A percentile compares a stretch with the other conserved stretches of the same genome.
These are phyloP conservation scores for Kurtzmaniella quercitrusa DNA, from an alignment of 1,139 yeast species.

Conservation along the genomic window DNA sequence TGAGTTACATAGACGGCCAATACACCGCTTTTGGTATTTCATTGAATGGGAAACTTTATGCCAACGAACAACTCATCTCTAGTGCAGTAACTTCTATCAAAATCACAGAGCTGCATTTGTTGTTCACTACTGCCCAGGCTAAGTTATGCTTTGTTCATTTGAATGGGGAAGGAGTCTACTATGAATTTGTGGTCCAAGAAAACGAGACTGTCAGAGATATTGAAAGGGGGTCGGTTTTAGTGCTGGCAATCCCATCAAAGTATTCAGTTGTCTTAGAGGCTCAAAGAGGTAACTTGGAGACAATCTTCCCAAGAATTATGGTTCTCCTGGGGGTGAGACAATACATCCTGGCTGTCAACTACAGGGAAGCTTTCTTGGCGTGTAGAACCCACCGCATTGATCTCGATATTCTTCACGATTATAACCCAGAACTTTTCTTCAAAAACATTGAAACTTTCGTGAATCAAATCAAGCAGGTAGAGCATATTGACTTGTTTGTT, in stretches of 20 bases:
- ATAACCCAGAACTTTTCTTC: constrained; percentile 66
- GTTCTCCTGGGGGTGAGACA: constrained; percentile 80
- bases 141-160: constrained; percentile 80
- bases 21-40: constrained; percentile 66
- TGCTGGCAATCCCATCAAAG: constrained; percentile 77
- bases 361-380: constrained; percentile 66
- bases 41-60: constrained; percentile 67
- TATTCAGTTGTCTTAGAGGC: constrained; percentile 87
- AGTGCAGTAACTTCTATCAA: constrained; percentile 80
- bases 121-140: constrained; percentile 88
- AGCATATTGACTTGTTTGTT: constrained; percentile 79
- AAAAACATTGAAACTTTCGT: constrained; percentile 66
- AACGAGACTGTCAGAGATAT: constrained; percentile 87
- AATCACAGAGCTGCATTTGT: constrained; percentile 65
- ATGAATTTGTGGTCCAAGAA: constrained; percentile 28
- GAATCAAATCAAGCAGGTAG: constrained; percentile 64
- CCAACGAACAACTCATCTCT: constrained; percentile 58
- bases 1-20: constrained; percentile 28
- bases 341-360: constrained; percentile 54
- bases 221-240: constrained; percentile 85
- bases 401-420: constrained; percentile 84
- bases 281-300: constrained; percentile 93
- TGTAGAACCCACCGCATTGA: constrained; percentile 93
- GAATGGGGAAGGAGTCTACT: constrained; percentile 25
- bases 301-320: constrained; percentile 89